phyloP scores from a whole-genome alignment of 164 flowering plant genomes.

The Vitis riparia region DNA sequence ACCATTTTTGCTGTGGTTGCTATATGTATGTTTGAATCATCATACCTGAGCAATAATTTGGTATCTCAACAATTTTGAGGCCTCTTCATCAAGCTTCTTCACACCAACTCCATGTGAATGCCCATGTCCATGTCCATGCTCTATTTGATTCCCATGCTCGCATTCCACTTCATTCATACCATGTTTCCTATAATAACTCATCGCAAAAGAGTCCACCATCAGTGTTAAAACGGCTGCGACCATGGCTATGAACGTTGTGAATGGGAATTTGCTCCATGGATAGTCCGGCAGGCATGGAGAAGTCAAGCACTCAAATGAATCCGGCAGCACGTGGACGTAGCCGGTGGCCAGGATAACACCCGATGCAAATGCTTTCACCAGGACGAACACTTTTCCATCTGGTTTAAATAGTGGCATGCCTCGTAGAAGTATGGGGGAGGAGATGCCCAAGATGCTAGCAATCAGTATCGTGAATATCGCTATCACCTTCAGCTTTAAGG shows the following conservation, averaged over 20 bases:
- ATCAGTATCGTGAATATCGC: constrained; percentile 33
- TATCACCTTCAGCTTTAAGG: constrained; percentile 34
- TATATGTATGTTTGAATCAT: no score
- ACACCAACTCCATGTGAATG: background rate
- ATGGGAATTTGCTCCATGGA: constrained; percentile 44
- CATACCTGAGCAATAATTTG: constrained; percentile 17
- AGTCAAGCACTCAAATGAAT: constrained; percentile 31
- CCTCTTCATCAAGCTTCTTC: background rate
- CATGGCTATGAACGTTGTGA: constrained; percentile 47
- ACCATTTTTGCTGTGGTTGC: no score
- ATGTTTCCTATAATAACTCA: constrained; percentile 19
- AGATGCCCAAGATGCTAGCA: constrained; percentile 40
- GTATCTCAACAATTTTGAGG: constrained; percentile 8
- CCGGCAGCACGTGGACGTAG: constrained; percentile 56
- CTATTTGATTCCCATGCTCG: background rate
- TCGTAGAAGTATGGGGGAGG: constrained; percentile 26
- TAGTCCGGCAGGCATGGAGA: constrained; percentile 33
- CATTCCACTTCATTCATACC: background rate
- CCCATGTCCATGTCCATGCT: no score
- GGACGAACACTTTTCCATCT: constrained; percentile 20
- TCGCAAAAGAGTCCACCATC: constrained; percentile 41
- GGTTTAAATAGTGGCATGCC: constrained; percentile 32
- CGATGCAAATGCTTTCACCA: constrained; percentile 44
- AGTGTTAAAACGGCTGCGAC: constrained; percentile 36
- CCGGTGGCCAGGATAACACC: constrained; percentile 53